Evolutionary conservation across 495 filamentous ascomycete species (phyloP).

Genomic region (Usnea hakonensis): DNA sequence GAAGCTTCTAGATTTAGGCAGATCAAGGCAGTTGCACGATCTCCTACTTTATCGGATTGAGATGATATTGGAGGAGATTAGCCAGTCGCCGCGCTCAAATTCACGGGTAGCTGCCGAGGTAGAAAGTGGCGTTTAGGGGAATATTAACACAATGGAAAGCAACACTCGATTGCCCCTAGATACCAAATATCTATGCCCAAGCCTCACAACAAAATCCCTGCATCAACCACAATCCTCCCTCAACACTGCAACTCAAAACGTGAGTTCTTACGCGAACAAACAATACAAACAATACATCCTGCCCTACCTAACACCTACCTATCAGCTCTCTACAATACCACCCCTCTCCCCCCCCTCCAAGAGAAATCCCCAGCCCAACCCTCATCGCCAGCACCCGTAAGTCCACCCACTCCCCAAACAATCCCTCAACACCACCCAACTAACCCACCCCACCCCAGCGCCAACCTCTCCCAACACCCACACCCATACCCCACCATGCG

Average conservation of each 20-base stretch:
- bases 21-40: constrained; percentile 3
- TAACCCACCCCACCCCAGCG: background rate
- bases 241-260: background rate
- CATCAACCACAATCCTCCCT: background rate
- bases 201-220: background rate
- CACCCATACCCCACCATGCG: background rate
- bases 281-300: too few relatives aligned
- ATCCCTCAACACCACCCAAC: background rate
- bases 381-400: background rate
- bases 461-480: too few relatives aligned
- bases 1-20: constrained; percentile 5
- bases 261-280: background rate
- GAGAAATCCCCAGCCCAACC: background rate
- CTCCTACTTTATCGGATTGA: constrained; percentile 8
- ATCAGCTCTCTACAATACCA: background rate
- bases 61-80: background rate
- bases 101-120: background rate
- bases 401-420: background rate
- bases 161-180: background rate
- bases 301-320: background rate
- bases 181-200: background rate
- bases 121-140: background rate
- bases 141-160: constrained; percentile 1
- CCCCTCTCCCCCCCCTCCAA: background rate
- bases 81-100: background rate